phyloP scores from a whole-genome alignment of 2,329 filamentous ascomycete genomes.

The Colletotrichum nymphaeae region DNA sequence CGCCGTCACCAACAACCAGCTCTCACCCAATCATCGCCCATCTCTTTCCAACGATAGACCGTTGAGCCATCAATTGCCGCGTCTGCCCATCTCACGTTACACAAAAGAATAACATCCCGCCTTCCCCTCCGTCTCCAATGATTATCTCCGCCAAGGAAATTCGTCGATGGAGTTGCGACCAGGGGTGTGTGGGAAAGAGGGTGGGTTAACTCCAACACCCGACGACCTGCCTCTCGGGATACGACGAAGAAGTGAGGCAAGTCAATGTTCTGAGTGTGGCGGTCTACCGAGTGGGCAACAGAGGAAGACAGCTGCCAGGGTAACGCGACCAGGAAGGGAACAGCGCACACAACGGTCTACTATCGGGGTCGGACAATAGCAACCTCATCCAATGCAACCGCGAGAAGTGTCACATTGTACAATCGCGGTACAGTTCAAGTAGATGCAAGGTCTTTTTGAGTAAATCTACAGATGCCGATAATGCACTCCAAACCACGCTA shows the following conservation, averaged over 20 bases:
- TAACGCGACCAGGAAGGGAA: neutral
- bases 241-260: neutral
- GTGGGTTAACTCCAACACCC: neutral
- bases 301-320: neutral
- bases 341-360: neutral
- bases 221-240: neutral
- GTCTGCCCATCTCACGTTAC: slow-evolving; percentile 27
- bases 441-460: slow-evolving; percentile 19
- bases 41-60: neutral
- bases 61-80: slow-evolving; percentile 26
- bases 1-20: too few relatives aligned
- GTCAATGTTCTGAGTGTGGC: neutral
- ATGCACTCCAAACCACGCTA: neutral
- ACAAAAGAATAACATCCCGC: neutral
- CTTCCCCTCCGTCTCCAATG: too few relatives aligned
- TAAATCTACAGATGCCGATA: slow-evolving; percentile 21
- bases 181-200: neutral
- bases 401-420: neutral
- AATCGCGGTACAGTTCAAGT: slow-evolving; percentile 9
- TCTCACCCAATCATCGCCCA: neutral
- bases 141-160: neutral
- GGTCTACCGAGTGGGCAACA: too few relatives aligned
- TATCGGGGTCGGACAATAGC: neutral
- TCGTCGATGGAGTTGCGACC: neutral
- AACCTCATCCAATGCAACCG: neutral